These are phyloP conservation scores for Raphanus sativus DNA, from an alignment of 345 rosid species.

Conservation along the genomic window DNA sequence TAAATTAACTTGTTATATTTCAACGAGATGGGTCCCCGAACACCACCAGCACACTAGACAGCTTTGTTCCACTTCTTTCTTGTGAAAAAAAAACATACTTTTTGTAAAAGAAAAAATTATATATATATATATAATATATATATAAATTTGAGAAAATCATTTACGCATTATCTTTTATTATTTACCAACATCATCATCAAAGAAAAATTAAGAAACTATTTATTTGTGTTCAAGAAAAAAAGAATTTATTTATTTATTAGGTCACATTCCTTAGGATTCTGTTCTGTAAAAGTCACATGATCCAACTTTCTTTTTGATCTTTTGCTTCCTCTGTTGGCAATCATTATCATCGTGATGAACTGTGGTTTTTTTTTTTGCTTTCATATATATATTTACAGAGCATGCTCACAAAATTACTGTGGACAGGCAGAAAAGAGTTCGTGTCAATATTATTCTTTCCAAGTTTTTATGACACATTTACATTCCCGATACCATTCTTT, in stretches of 20 bases:
- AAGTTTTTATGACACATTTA: slow-evolving; percentile 16
- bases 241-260: slow-evolving; percentile 1
- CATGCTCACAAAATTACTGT: slow-evolving; percentile 30
- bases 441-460: slow-evolving; percentile 11
- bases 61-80: slow-evolving; percentile 39
- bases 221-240: no score
- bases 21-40: slow-evolving; percentile 37
- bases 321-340: slow-evolving; percentile 42
- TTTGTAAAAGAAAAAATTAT: no score
- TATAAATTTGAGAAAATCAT: neutral
- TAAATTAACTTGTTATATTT: slow-evolving; percentile 17
- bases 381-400: neutral
- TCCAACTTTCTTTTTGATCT: slow-evolving; percentile 38
- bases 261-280: slow-evolving; percentile 43
- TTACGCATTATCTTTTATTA: slow-evolving; percentile 31
- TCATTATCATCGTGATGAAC: slow-evolving; percentile 35
- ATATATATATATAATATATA: no score
- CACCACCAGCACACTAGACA: slow-evolving; percentile 40
- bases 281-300: slow-evolving; percentile 46
- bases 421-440: slow-evolving; percentile 2
- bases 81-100: neutral
- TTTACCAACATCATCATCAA: slow-evolving; percentile 36
- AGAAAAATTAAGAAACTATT: no score
- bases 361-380: neutral
- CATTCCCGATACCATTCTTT: slow-evolving; percentile 29